Base-by-base conservation (phyloP, 306 rosid genomes). In the Mimosa pudica region DNA sequence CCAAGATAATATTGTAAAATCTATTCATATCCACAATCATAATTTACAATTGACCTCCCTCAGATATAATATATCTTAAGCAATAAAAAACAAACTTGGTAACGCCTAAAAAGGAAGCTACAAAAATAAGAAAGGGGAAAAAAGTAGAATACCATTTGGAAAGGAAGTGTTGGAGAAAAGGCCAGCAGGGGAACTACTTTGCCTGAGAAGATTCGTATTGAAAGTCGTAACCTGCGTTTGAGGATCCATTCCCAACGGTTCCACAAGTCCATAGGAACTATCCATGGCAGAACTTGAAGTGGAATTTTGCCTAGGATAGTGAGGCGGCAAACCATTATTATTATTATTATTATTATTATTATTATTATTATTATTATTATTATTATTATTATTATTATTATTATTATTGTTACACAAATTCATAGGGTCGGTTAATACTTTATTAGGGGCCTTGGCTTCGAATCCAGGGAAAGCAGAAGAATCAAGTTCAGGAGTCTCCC, bases 181-280 rank as follows among this genome's bases (percentile, higher is more conserved):
- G 1, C 89, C 97, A 62, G 97, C 92, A 86, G 98, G 97, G 32
- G 97, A 88, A 84, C 95, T 92, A 77, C 85, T 93, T 86, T 92
- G 95, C 66, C 97, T 85, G 74, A 84, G 82, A 81, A 94, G 92
- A 83, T 49, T 77, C 9, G 95, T 76, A 44, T 60, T 64, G 54
- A 73, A 81, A 8, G 76, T 42, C 70, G 87, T 92, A 12, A 80
- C 13, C 1, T 73, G 76, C 2, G 83, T 36, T 60, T 79, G 83
- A 11, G 49, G 85, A 32, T 85, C 89, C 88, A 85, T 51, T 71
- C 82, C 84, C 86, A 84, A 58, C 11, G 97, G 85, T 81, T 80
- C 86, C 60, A 79, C 75, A 79, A 89, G 70, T 10, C 90, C 93
- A 81, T 79, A 86, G 2, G 92, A 85, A 65, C 75, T 77, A 63